A percentile compares a stretch with the other conserved stretches of the same genome.
Evolutionary conservation across 495 filamentous ascomycete genomes (phyloP).

Genomic region (Podospora tetraspora): DNA sequence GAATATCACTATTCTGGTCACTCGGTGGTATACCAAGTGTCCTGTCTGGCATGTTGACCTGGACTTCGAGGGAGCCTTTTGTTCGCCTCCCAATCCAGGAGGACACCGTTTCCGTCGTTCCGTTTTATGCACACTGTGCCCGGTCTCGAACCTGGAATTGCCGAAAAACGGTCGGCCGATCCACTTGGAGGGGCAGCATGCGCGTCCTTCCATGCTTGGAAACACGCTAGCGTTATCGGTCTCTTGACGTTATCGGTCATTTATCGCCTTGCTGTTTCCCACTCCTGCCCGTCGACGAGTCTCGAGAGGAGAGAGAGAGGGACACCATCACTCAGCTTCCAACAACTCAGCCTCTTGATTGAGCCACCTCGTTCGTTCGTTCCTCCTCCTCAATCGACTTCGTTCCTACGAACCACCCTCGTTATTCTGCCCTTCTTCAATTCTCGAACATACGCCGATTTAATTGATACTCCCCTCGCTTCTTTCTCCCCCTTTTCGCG

Average conservation of each 20-base stretch:
- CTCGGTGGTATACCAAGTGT: not conserved
- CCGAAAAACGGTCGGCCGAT: conserved; percentile 2
- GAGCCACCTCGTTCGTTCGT: not conserved
- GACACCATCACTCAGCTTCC: not conserved
- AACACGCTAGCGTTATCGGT: conserved; percentile 6
- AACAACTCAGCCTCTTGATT: not conserved
- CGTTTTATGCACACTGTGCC: conserved; percentile 4
- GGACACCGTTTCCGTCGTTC: not conserved
- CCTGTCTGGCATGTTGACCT: not conserved
- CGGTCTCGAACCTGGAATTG: conserved; percentile 1
- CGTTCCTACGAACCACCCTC: not conserved
- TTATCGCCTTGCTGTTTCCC: not conserved
- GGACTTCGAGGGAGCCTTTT: not conserved
- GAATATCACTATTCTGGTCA: not conserved
- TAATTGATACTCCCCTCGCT: not conserved
- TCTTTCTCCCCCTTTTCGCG: not conserved
- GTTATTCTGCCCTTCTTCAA: not conserved
- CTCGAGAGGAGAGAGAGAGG: not conserved
- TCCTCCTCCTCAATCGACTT: not conserved
- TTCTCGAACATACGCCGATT: not conserved
- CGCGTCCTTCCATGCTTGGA: not conserved
- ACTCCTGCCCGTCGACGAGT: not conserved
- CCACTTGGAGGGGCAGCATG: conserved; percentile 2
- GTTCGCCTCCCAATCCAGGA: not conserved
- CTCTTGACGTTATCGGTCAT: conserved; percentile 5